A percentile compares a stretch with the other conserved stretches of the same genome.
These are phyloP conservation scores for Platanthera guangdongensis DNA, from an alignment of 106 monocot genomes.

Conservation along the genomic window DNA sequence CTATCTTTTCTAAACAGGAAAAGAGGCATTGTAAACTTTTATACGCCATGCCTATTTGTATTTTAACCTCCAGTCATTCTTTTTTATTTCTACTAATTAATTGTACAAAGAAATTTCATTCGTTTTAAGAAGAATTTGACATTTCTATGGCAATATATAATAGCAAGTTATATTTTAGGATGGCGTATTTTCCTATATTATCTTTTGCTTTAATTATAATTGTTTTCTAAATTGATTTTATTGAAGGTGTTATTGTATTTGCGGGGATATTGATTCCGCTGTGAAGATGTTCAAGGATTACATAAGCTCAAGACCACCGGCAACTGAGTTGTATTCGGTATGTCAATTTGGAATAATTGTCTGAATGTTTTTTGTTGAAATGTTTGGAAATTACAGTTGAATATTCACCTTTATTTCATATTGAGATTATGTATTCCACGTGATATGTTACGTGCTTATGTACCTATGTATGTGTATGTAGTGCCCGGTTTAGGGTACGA, in stretches of 20 bases:
- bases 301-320: slow-evolving; percentile 37
- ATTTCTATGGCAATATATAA: background rate
- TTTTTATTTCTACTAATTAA: too few relatives aligned
- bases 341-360: slow-evolving; percentile 7
- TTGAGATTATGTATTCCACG: too few relatives aligned
- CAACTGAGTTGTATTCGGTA: slow-evolving; percentile 58
- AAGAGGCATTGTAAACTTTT: too few relatives aligned
- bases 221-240: background rate
- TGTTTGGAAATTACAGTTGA: too few relatives aligned
- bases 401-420: too few relatives aligned
- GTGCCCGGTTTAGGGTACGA: too few relatives aligned
- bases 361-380: background rate
- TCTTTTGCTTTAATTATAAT: slow-evolving; percentile 2
- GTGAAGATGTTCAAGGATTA: slow-evolving; percentile 59
- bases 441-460: too few relatives aligned
- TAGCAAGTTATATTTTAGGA: background rate
- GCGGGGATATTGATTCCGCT: slow-evolving; percentile 61
- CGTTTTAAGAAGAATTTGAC: background rate
- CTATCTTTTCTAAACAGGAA: too few relatives aligned
- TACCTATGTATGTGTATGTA: too few relatives aligned
- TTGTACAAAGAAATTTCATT: too few relatives aligned
- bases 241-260: slow-evolving; percentile 52
- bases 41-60: too few relatives aligned
- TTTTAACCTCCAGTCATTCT: too few relatives aligned
- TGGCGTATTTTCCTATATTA: background rate